Conservation (phyloP, 352 stramenopile genomes). For the Elongisporangium undulatum region DNA sequence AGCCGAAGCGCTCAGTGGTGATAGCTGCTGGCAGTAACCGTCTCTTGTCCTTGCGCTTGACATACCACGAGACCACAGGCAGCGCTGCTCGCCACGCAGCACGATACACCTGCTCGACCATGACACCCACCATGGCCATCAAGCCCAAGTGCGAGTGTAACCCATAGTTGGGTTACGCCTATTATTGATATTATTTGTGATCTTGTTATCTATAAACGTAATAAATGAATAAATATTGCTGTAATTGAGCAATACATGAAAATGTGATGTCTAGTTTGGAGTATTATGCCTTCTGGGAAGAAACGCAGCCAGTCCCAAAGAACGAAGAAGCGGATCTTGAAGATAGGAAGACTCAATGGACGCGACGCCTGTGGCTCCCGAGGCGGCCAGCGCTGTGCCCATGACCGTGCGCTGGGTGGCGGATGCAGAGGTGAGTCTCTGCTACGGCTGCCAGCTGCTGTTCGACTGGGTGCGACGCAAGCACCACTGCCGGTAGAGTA, state of each 20-base stretch:
- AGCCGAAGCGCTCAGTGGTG: constrained; percentile 56
- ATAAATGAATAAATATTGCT: not conserved
- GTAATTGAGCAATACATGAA: not conserved
- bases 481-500: constrained; percentile 79
- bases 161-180: not conserved
- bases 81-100: constrained; percentile 39
- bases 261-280: not conserved
- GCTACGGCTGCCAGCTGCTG: constrained; percentile 69
- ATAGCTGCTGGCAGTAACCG: constrained; percentile 23
- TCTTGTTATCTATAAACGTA: not conserved
- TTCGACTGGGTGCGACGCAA: constrained; percentile 89
- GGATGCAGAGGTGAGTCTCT: constrained; percentile 77
- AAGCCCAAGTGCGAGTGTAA: not conserved
- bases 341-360: not conserved
- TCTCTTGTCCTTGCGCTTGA: constrained; percentile 43
- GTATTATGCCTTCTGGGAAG: not conserved
- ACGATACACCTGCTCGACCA: constrained; percentile 26
- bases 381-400: constrained; percentile 12
- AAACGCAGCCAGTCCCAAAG: not conserved
- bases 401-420: constrained; percentile 81
- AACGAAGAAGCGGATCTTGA: not conserved
- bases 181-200: not conserved
- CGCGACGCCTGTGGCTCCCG: not conserved
- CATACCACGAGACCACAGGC: constrained; percentile 51
- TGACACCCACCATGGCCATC: not conserved